Evolutionary conservation across 768 basidiomycete genomes (phyloP).

Genomic region (Mycena kentingensis): DNA sequence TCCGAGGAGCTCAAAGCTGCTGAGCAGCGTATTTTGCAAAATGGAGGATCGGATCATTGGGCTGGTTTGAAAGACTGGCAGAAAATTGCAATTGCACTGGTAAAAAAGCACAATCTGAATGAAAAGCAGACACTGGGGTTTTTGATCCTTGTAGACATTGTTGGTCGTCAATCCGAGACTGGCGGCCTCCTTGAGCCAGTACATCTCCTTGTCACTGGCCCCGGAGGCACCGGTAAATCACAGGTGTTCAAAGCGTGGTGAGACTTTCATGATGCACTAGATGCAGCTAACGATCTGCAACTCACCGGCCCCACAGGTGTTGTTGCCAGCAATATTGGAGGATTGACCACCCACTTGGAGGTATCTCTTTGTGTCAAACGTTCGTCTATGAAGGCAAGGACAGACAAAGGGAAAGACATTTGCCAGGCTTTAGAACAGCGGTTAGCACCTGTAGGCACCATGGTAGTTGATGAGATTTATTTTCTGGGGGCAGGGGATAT

Average conservation of each 20-base stretch:
- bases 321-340: slow-evolving; percentile 26
- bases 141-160: not conserved
- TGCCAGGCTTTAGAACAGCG: slow-evolving; percentile 1
- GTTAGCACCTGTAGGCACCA: not conserved
- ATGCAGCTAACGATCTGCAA: slow-evolving; percentile 2
- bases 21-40: not conserved
- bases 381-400: slow-evolving; percentile 9
- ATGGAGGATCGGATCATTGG: not conserved
- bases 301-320: slow-evolving; percentile 25
- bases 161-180: not conserved
- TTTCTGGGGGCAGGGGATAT: slow-evolving; percentile 13
- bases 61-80: slow-evolving; percentile 6
- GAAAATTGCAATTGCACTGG: not conserved
- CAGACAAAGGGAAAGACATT: not conserved
- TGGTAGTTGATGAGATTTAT: slow-evolving; percentile 16
- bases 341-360: slow-evolving; percentile 24
- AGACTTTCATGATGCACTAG: slow-evolving; percentile 14
- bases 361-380: slow-evolving; percentile 9
- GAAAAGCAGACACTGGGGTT: slow-evolving; percentile 4
- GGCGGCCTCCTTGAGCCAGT: not conserved
- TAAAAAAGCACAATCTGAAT: slow-evolving; percentile 8
- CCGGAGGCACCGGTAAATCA: slow-evolving; percentile 29
- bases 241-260: slow-evolving; percentile 23
- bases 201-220: slow-evolving; percentile 18
- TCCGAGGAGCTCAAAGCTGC: not conserved